Evolutionary conservation across 331 rosid species (phyloP), one percentile per base, ranked within the genome.

Genomic region (Cydonia oblonga): DNA sequence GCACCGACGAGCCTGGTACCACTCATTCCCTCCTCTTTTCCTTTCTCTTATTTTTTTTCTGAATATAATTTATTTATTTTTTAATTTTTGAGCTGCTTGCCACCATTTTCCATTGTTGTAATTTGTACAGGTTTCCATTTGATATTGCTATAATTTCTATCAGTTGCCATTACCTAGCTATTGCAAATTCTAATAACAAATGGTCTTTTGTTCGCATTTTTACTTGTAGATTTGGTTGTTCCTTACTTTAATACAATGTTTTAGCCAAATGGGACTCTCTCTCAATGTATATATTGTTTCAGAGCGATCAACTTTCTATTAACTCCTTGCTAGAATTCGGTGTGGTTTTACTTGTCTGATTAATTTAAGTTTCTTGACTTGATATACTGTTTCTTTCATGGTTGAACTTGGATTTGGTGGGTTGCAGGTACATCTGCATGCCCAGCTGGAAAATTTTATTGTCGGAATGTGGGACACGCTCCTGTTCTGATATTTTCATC

Each of bases 1-100:
- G 97, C 78, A 88, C 99, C 32, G 99, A 95, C 78, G 99, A 95
- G 62, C 99, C 99, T 61, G 99, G 99, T 95, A 60, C 56, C 89
- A 60, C 38, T 52, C 20, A 68, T 59, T 9, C 61, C 28, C 6
- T 70, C 25, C n/a, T 18, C 13, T 11, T 35, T 29, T 4, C 14
- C 29, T 19, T n/a, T 0, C 3, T 26, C 7, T 11, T 29, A 5
- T 11, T 30, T 2, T 26, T 2, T 26, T 12, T 60, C 16, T 42
- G 49, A 42, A 58, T 28, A 28, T 28, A 10, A 26, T 15, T 13
- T 28, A 2, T 59, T 13, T 15, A 14, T 60, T 13, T 12, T 42
- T 40, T 40, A 38, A 10, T 38, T 38, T 14, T 57, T 57, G 59
- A 58, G 63, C 35, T 60, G 64, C 38, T 60, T 60, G 65, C 20